Evolutionary conservation across 2,329 filamentous ascomycete species (phyloP).

Genomic region (Alternaria burnsii): DNA sequence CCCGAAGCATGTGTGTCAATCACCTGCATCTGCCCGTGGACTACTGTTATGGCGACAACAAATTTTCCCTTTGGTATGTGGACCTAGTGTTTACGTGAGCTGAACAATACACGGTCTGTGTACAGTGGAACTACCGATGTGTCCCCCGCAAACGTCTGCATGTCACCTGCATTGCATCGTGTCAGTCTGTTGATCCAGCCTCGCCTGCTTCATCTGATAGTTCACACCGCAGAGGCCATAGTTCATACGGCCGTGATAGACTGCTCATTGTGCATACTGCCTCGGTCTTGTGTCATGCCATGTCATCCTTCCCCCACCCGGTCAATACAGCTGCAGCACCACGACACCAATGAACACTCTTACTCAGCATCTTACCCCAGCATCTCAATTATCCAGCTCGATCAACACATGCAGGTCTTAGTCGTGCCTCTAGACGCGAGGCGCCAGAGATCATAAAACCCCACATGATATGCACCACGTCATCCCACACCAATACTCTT

Average conservation of each 20-base stretch:
- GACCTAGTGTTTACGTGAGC: conserved; percentile 7
- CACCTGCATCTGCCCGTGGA: background rate
- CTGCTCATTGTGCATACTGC: background rate
- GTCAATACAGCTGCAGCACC: background rate
- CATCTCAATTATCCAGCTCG: background rate
- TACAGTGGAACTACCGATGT: conserved; percentile 3
- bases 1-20: background rate
- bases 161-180: background rate
- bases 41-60: background rate
- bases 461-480: conserved; percentile 5
- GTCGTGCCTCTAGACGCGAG: conserved; percentile 1
- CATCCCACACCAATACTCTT: conserved; percentile 5
- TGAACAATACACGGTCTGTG: background rate
- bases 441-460: background rate
- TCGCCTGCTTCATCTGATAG: background rate
- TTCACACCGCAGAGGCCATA: background rate
- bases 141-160: conserved; percentile 1
- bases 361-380: background rate
- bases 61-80: background rate
- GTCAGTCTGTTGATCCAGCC: background rate
- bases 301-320: background rate
- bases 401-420: conserved; percentile 1
- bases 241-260: background rate
- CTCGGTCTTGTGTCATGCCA: background rate
- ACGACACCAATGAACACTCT: background rate